phyloP scores from a whole-genome alignment of 139 green algal genomes.

The Coccomyxa sp. region DNA sequence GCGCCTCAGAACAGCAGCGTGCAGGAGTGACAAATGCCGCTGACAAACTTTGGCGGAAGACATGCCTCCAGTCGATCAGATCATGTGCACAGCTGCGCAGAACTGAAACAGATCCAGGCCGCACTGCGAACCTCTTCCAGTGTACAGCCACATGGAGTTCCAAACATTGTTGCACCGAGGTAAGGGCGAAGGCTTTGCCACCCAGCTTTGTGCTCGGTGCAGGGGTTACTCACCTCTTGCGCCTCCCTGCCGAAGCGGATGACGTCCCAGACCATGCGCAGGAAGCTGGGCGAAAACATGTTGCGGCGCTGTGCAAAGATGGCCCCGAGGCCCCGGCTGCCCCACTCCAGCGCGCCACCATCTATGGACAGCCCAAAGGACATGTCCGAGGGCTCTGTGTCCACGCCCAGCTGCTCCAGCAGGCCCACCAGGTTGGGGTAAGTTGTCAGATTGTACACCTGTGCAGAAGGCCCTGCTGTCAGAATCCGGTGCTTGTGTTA shows the following conservation, averaged over 20 bases:
- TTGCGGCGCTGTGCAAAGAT: slow-evolving; percentile 86
- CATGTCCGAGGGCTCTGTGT: slow-evolving; percentile 88
- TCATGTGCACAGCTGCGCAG: not conserved
- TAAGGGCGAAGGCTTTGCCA: no score
- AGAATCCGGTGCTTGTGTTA: not conserved
- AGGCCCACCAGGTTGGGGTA: slow-evolving; percentile 92
- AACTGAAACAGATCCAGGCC: not conserved
- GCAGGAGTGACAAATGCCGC: not conserved
- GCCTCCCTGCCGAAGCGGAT: slow-evolving; percentile 81
- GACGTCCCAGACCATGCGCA: slow-evolving; percentile 87
- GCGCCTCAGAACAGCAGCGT: no score
- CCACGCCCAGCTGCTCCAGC: slow-evolving; percentile 83
- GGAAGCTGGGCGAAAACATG: slow-evolving; percentile 59
- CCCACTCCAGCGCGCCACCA: slow-evolving; percentile 84
- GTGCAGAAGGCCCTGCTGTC: not conserved
- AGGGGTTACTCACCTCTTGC: slow-evolving; percentile 49
- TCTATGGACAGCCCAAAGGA: slow-evolving; percentile 86
- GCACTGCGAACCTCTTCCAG: no score
- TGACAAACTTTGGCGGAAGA: not conserved
- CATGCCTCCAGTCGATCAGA: not conserved
- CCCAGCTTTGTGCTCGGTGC: no score
- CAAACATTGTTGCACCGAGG: no score
- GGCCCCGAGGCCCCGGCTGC: slow-evolving; percentile 63
- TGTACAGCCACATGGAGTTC: no score
- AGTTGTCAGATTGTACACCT: slow-evolving; percentile 93